Evolutionary conservation across 2,329 filamentous ascomycete species (phyloP).

Genomic region (Gremmenia infestans): DNA sequence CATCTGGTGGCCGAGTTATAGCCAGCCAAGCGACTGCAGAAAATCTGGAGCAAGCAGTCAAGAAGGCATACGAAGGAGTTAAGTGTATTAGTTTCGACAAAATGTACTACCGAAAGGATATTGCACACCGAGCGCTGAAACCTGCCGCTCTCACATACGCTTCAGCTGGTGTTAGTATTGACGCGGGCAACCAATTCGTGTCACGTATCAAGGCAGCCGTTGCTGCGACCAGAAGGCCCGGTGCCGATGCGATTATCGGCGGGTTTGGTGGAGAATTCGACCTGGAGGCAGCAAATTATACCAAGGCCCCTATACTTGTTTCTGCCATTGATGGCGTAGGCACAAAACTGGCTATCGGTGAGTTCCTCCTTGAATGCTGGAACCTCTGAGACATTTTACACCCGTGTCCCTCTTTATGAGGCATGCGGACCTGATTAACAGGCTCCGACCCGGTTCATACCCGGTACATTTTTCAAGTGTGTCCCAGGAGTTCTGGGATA

Average conservation of each 20-base stretch:
- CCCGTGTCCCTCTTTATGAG: too few relatives aligned
- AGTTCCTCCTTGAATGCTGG: neutral
- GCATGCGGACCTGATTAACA: too few relatives aligned
- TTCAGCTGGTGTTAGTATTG: conserved; percentile 87
- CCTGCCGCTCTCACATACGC: conserved; percentile 73
- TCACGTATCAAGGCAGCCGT: conserved; percentile 87
- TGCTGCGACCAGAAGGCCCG: conserved; percentile 75
- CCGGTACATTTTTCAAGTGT: too few relatives aligned
- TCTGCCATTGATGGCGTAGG: conserved; percentile 94
- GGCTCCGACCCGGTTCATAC: too few relatives aligned
- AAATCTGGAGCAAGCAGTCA: conserved; percentile 75
- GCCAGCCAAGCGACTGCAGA: conserved; percentile 77
- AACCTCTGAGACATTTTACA: too few relatives aligned
- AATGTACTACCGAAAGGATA: conserved; percentile 71
- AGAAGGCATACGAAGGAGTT: conserved; percentile 69
- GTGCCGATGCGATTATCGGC: conserved; percentile 88
- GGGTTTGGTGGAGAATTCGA: conserved; percentile 90
- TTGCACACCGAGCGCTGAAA: conserved; percentile 72
- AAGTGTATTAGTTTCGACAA: conserved; percentile 62
- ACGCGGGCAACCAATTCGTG: conserved; percentile 89
- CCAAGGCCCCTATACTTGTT: conserved; percentile 74
- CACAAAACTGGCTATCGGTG: conserved; percentile 85
- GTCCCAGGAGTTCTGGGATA: too few relatives aligned
- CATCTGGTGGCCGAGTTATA: conserved; percentile 86
- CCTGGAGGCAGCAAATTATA: conserved; percentile 68